phyloP scores from a whole-genome alignment of 345 rosid species.

The Hypericum androsaemum region DNA sequence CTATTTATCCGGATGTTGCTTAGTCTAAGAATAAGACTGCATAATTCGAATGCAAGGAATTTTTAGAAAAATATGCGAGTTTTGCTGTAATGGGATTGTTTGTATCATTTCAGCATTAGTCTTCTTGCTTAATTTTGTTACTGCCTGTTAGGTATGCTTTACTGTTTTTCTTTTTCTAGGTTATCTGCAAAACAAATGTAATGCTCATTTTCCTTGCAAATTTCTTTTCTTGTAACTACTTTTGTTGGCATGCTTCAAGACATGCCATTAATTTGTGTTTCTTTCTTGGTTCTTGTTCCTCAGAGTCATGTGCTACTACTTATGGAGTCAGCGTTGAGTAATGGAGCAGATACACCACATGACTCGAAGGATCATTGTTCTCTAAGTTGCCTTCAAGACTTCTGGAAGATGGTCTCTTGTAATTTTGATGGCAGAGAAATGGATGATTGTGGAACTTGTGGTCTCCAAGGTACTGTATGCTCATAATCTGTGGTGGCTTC shows the following conservation, averaged over 20 bases:
- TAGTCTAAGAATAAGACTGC: too few relatives aligned
- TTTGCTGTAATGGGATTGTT: too few relatives aligned
- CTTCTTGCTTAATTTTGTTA: too few relatives aligned
- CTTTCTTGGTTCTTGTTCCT: constrained; percentile 15
- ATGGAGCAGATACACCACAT: constrained; percentile 44
- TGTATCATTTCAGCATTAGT: too few relatives aligned
- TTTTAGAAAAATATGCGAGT: too few relatives aligned
- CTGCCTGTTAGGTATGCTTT: too few relatives aligned
- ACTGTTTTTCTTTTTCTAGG: too few relatives aligned
- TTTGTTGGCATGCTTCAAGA: constrained; percentile 1
- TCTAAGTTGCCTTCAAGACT: constrained; percentile 41
- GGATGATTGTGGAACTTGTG: constrained; percentile 45
- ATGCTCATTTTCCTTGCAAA: too few relatives aligned
- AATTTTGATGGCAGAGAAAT: constrained; percentile 26
- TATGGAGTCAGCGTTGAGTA: constrained; percentile 66
- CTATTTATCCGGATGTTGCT: too few relatives aligned
- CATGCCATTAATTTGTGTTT: constrained; percentile 9
- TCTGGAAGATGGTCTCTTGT: constrained; percentile 39
- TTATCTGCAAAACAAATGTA: too few relatives aligned
- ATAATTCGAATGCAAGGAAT: too few relatives aligned
- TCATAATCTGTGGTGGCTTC: constrained; percentile 4
- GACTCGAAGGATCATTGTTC: constrained; percentile 33
- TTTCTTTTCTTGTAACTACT: background rate
- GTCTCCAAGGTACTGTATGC: constrained; percentile 51
- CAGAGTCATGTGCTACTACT: constrained; percentile 51